Base-by-base conservation (phyloP, 139 green algal genomes). In the Axilococcus clingmanii region DNA sequence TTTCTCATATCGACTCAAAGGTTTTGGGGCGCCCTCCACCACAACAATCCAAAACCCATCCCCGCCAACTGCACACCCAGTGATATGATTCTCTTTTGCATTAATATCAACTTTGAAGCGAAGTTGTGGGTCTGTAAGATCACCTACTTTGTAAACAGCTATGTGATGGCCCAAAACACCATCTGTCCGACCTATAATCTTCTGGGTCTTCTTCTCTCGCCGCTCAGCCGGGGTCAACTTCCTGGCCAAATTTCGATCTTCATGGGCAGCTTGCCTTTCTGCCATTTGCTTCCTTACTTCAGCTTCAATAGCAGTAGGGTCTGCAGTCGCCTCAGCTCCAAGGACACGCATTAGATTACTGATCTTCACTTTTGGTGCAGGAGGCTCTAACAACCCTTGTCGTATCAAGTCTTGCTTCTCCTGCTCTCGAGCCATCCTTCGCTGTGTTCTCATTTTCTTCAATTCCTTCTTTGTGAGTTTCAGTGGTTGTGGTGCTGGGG, bases 381-480 rank as follows among this genome's bases (percentile, higher is more conserved):
- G 85, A 6, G 91, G 76, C 72, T 97, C 89, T 49, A 99, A 67
- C 63, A 99, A 66, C 2, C 91, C 91, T 48, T 74, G 72, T 25
- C 66, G 59, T n/a, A 97, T 85, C 38, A 97, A 76, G 64, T 96
- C 88, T 77, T 97, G 90, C 75, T 91, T 89, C 71, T 98, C 92
- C 75, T 92, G 87, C 63, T 99, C 92, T 0, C 87, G 55, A 32
- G 87, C 86, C 45, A 82, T 43, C 8, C 92, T 72, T 44, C 82
- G 59, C 74, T 97, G 92, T 52, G 81, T 96, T 20, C 93, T 68
- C 73, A 99, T 63, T 82, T 99, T 99, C 63, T 94, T 93, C 61
- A 81, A 55, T 67, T 95, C 87, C 65, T 79, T 56, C 52, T 83
- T 78, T 4, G 84, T 94, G 7, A 94, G 75, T 72, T 79, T 87